A percentile compares a stretch with the other conserved stretches of the same genome.
Conservation (phyloP, 768 basidiomycete genomes). For the Pleurotus djamor region DNA sequence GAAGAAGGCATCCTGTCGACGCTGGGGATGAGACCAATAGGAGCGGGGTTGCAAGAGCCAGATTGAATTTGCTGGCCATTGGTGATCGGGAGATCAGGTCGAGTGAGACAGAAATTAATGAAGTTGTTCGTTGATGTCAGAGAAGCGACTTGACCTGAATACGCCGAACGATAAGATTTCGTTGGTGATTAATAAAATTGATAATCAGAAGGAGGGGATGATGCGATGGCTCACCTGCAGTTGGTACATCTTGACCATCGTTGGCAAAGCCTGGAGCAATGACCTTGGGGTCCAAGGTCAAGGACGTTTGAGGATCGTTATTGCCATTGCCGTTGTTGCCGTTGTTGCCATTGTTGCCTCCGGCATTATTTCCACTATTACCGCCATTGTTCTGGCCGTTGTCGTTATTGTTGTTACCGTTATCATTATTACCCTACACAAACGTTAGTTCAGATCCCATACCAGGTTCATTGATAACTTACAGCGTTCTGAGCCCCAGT, state of each 20-base stretch:
- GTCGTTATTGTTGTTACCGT: constrained; percentile 9
- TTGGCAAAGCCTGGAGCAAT: constrained; percentile 43
- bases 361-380: constrained; percentile 7
- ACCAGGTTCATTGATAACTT: constrained; percentile 1
- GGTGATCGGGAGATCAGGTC: constrained; percentile 47
- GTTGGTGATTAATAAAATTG: too few species aligned
- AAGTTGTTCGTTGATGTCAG: constrained; percentile 61
- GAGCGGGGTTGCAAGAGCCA: constrained; percentile 59
- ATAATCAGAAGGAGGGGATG: not conserved
- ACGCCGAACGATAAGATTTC: not conserved
- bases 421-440: constrained; percentile 5
- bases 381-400: constrained; percentile 7
- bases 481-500: constrained; percentile 20
- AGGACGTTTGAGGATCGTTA: constrained; percentile 42
- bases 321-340: constrained; percentile 19
- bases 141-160: constrained; percentile 46
- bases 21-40: constrained; percentile 54
- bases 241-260: constrained; percentile 45
- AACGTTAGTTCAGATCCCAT: constrained; percentile 10
- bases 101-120: constrained; percentile 51
- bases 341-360: constrained; percentile 7
- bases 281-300: constrained; percentile 43
- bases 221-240: constrained; percentile 20
- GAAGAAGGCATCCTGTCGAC: constrained; percentile 43
- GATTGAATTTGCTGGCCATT: constrained; percentile 50